Evolutionary conservation across 1,139 yeast genomes (phyloP), one percentile per base, ranked within the genome.

Genomic region (Saccharomyces pastorianus): DNA sequence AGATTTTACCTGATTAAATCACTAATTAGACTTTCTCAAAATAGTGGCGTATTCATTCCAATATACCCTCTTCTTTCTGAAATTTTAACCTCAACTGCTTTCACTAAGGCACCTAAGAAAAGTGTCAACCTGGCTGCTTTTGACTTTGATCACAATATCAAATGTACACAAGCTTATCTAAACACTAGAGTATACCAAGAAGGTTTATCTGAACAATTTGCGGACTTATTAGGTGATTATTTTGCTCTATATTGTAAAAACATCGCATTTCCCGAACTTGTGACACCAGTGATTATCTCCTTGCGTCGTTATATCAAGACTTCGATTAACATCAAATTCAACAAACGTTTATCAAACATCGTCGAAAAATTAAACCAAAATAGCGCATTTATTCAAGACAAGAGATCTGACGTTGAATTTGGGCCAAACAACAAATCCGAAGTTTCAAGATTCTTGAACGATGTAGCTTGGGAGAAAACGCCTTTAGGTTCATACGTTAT

Each of bases 201-300:
- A 56, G 96, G 96, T 34, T 80, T 91, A 56, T 78, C 85, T 61
- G 96, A 91, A 64, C 96, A 91, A 72, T 82, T 93, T 62, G 76
- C 87, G 52, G 97, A 91, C 62, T 76, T 91, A 59, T 71, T 85
- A 17, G 80, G 85, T 54, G 98, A 93, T 70, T 90, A 84, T 69
- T 88, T 90, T 67, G 95, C 82, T 2, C 76, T 91, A 53, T 86
- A 91, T 71, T 76, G 83, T 63, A 91, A 90, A 72, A 84, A 82
- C 65, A 85, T 93, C 60, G 93, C 99, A 20, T 93, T 91, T 81
- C 99, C 99, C 6, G 99, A 95, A 73, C 77, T 95, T 51, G 84
- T 83, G 11, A 87, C 96, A 1, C 97, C 99, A 1, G 89, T 90
- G 4, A 76, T 86, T 2, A 84, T 91, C 59, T 74, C 87, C 42